Conservation (phyloP, 1,284 basidiomycete genomes). For the Pseudozyma hubeiensis region DNA sequence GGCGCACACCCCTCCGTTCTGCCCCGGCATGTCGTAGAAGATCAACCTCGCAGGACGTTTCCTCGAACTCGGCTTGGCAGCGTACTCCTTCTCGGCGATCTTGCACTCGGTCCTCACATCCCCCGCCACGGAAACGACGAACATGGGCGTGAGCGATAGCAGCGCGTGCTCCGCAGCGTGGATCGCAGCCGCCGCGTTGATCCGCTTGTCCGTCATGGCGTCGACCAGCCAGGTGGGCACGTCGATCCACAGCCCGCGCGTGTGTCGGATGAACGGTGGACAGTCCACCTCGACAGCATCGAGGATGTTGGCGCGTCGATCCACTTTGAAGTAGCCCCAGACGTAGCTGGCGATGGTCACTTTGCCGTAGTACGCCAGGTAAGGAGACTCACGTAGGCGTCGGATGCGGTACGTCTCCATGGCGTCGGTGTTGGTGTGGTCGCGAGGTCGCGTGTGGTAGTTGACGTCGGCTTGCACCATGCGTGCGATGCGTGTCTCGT, state of each 20-base stretch:
- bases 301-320: slow-evolving; percentile 73
- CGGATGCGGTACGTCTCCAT: slow-evolving; percentile 81
- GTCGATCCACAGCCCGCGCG: slow-evolving; percentile 87
- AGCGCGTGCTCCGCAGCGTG: slow-evolving; percentile 87
- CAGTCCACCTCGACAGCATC: slow-evolving; percentile 84
- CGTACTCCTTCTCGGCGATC: slow-evolving; percentile 79
- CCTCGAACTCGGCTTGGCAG: slow-evolving; percentile 73
- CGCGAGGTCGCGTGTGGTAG: slow-evolving; percentile 78
- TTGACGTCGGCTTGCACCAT: slow-evolving; percentile 81
- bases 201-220: slow-evolving; percentile 73
- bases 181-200: slow-evolving; percentile 81
- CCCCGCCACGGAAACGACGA: slow-evolving; percentile 74
- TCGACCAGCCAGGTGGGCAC: slow-evolving; percentile 75
- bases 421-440: slow-evolving; percentile 79
- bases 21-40: slow-evolving; percentile 82
- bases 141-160: slow-evolving; percentile 76
- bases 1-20: slow-evolving; percentile 78
- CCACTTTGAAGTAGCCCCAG: slow-evolving; percentile 73
- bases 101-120: slow-evolving; percentile 90
- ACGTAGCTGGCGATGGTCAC: slow-evolving; percentile 78
- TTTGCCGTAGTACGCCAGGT: slow-evolving; percentile 80
- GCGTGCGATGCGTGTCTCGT: slow-evolving; percentile 80
- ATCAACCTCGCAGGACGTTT: slow-evolving; percentile 86
- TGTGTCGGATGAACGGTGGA: slow-evolving; percentile 80
- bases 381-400: slow-evolving; percentile 75